Evolutionary conservation across 176 grass and related monocot genomes (phyloP), one percentile per base, ranked within the genome.

Genomic region (Eremochloa ophiuroides): DNA sequence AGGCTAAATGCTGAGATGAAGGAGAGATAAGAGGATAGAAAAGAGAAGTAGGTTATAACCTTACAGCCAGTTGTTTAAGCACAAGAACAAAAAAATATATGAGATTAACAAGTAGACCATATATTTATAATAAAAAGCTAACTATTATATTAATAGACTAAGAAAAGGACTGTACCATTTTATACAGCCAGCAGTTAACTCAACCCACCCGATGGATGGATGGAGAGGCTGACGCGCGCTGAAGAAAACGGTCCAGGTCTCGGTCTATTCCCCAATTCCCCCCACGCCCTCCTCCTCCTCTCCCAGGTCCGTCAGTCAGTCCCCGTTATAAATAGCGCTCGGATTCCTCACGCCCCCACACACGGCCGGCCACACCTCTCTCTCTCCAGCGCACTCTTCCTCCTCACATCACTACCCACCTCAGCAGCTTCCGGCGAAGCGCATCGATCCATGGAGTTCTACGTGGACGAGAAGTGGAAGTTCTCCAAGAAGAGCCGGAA

Each of bases 401-500:
- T 43, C 61, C 39, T 7, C 30, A 35, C 34, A n/a, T 31, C 71
- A 72, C 68, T 26, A 41, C 58, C 66, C 85, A 33, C 43, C 62
- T 23, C 76, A 44, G 17, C 25, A 35, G 34, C 16, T 31, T 3
- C 34, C 61, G 48, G 29, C 8, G 22, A 22, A 51, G 47, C 34
- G 44, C 39, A 67, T 75, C 80, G 50, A 69, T 74, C 76, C 66
- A 91, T 90, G 88, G 89, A 97, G 84, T 77, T 93, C 73, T 91
- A 91, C 86, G 85, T 83, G 74, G 94, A 93, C 76, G 94, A 97
- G 84, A 97, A 93, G 87, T 97, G 94, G 94, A 97, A 97, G 94
- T 88, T 97, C 37, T 91, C 88, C 13, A 93, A 97, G 94, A 93
- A 91, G 37, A 93, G 88, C 91, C 74, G 91, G 78, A 97, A 85